phyloP scores from a whole-genome alignment of 2,329 filamentous ascomycete species.

The Xylaria multiplex region DNA sequence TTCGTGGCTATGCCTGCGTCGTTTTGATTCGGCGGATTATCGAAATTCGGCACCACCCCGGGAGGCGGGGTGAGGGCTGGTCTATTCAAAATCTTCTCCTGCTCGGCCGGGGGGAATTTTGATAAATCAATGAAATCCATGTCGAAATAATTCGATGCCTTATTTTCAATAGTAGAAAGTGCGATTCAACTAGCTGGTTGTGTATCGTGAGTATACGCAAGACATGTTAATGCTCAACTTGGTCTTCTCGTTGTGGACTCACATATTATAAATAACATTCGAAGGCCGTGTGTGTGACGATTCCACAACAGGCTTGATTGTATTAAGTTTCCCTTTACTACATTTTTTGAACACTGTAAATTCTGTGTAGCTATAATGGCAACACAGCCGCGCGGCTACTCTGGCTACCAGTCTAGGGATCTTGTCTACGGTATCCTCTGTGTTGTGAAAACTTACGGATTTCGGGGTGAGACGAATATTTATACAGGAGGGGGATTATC shows the following conservation, averaged over 20 bases:
- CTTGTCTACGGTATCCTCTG: background rate
- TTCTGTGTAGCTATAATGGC: background rate
- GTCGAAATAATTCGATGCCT: background rate
- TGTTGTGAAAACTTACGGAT: background rate
- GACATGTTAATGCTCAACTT: background rate
- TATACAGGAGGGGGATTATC: background rate
- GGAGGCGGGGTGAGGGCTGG: conserved; percentile 31
- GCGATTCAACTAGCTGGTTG: background rate
- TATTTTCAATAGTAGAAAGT: background rate
- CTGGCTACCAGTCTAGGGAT: background rate
- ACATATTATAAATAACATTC: background rate
- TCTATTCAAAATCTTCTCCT: conserved; percentile 18
- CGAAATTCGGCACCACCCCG: conserved; percentile 29
- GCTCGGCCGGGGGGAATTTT: background rate
- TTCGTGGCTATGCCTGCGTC: conserved; percentile 14
- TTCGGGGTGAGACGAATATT: background rate
- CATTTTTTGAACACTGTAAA: background rate
- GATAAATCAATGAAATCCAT: conserved; percentile 1
- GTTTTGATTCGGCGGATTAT: conserved; percentile 33
- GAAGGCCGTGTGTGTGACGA: background rate
- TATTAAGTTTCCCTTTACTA: background rate
- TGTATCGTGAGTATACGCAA: background rate
- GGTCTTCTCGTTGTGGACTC: background rate
- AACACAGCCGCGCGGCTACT: conserved; percentile 1
- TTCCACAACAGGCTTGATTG: conserved; percentile 2